Evolutionary conservation across 2,329 filamentous ascomycete genomes (phyloP).

Genomic region (Microdochium bolleyi): DNA sequence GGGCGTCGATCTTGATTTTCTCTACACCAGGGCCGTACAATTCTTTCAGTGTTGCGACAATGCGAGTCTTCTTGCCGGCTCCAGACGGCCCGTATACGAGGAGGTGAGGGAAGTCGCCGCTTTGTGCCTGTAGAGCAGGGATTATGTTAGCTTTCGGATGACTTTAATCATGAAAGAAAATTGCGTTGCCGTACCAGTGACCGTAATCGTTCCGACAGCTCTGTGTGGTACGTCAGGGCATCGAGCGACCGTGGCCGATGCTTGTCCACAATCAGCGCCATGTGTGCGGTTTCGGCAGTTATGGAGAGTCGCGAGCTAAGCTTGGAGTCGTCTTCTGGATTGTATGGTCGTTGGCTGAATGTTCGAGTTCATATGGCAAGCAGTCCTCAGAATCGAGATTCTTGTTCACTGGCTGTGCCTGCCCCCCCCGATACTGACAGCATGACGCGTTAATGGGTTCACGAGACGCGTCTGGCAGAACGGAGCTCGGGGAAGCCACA

Average conservation of each 20-base stretch:
- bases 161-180: not conserved
- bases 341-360: no score
- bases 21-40: slow-evolving; percentile 95
- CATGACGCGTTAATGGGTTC: slow-evolving; percentile 21
- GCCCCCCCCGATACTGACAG: not conserved
- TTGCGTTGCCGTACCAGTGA: slow-evolving; percentile 58
- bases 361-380: no score
- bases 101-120: slow-evolving; percentile 94
- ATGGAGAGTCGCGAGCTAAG: no score
- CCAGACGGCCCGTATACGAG: slow-evolving; percentile 95
- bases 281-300: slow-evolving; percentile 16
- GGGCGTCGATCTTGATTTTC: slow-evolving; percentile 98
- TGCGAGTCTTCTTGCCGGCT: slow-evolving; percentile 94
- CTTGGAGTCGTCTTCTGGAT: not conserved
- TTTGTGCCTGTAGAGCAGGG: slow-evolving; percentile 62
- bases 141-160: not conserved
- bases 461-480: slow-evolving; percentile 11
- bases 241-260: slow-evolving; percentile 69
- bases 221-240: slow-evolving; percentile 75
- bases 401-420: not conserved
- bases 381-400: no score
- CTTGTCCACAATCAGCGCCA: slow-evolving; percentile 66
- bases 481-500: not conserved
- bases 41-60: slow-evolving; percentile 90
- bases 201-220: slow-evolving; percentile 78